A percentile compares a stretch with the other conserved stretches of the same genome.
Evolutionary conservation across 1,139 yeast species (phyloP).

Genomic region (Debaryomycetaceae sp.): DNA sequence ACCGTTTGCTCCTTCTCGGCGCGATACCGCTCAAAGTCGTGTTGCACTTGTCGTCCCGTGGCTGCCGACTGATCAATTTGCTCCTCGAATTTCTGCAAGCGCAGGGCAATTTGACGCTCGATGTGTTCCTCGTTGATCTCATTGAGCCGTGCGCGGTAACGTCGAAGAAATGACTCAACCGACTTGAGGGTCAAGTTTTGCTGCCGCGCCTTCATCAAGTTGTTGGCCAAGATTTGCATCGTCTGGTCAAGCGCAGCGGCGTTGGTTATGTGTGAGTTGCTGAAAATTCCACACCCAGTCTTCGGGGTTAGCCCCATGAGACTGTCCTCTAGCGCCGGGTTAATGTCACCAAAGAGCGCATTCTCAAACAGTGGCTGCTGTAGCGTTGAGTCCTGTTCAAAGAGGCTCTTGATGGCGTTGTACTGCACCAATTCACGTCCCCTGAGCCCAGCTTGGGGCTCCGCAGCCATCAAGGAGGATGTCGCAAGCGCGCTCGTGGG

Average conservation of each 20-base stretch:
- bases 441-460: slow-evolving; percentile 9
- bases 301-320: slow-evolving; percentile 53
- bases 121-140: slow-evolving; percentile 27
- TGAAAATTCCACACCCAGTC: slow-evolving; percentile 57
- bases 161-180: slow-evolving; percentile 26
- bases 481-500: slow-evolving; percentile 20
- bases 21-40: slow-evolving; percentile 17
- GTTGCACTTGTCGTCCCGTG: slow-evolving; percentile 16
- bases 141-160: slow-evolving; percentile 25
- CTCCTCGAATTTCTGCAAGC: slow-evolving; percentile 17
- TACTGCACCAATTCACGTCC: slow-evolving; percentile 36
- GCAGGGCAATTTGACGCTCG: slow-evolving; percentile 19
- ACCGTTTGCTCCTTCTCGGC: slow-evolving; percentile 16
- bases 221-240: slow-evolving; percentile 24
- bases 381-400: slow-evolving; percentile 13
- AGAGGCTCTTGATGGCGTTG: slow-evolving; percentile 40
- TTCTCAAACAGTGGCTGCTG: slow-evolving; percentile 45
- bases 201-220: slow-evolving; percentile 31
- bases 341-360: slow-evolving; percentile 76
- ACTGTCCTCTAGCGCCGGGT: slow-evolving; percentile 56
- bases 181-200: slow-evolving; percentile 31
- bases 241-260: slow-evolving; percentile 47
- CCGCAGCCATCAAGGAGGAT: slow-evolving; percentile 2
- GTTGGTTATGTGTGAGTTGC: slow-evolving; percentile 56
- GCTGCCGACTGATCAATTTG: slow-evolving; percentile 19